These are phyloP conservation scores for Salix viminalis DNA, from an alignment of 345 rosid species.

Conservation along the genomic window DNA sequence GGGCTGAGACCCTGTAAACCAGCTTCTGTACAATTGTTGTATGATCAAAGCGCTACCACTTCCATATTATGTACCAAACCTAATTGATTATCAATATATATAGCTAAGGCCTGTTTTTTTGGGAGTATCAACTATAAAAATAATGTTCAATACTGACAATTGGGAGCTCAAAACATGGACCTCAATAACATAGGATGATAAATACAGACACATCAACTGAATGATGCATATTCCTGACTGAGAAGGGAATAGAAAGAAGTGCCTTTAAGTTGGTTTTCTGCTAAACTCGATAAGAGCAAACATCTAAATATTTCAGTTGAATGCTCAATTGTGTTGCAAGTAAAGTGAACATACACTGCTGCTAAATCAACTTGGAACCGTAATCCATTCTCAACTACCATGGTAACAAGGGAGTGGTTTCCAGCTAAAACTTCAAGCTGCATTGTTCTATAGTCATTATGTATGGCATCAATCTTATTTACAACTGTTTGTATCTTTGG, in stretches of 20 bases:
- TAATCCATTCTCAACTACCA: conserved; percentile 82
- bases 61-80: background rate
- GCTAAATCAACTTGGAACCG: conserved; percentile 84
- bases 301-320: conserved; percentile 1
- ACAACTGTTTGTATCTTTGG: conserved; percentile 91
- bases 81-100: background rate
- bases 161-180: background rate
- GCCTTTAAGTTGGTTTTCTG: background rate
- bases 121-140: background rate
- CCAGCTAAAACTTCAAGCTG: conserved; percentile 94
- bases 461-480: conserved; percentile 58
- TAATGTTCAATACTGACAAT: background rate
- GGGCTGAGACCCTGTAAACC: too few species aligned
- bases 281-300: background rate
- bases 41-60: background rate
- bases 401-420: conserved; percentile 78
- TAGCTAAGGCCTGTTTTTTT: background rate
- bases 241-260: background rate
- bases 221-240: background rate
- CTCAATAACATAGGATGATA: background rate
- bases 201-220: background rate
- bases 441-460: conserved; percentile 37
- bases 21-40: background rate
- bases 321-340: conserved; percentile 2
- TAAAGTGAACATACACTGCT: conserved; percentile 52